Conservation (phyloP, 306 rosid species). For the Acacia crassicarpa region DNA sequence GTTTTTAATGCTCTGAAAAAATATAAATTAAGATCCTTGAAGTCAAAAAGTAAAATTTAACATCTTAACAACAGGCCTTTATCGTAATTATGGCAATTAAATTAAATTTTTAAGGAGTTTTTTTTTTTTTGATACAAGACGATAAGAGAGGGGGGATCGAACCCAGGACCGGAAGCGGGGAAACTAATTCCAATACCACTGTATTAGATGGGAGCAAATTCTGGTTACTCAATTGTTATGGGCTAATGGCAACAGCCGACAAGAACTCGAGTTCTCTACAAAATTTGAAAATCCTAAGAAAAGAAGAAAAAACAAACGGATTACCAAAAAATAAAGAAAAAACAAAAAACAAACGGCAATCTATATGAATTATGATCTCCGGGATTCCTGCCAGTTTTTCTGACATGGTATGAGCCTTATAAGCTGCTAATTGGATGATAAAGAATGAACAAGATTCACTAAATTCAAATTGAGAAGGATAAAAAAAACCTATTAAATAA, state of each 20-base stretch:
- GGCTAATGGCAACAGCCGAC: neutral
- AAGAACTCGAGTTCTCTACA: neutral
- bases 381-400: slow-evolving; percentile 31
- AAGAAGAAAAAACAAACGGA: neutral
- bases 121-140: too few relatives aligned
- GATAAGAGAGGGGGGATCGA: too few relatives aligned
- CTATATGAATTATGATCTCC: slow-evolving; percentile 4
- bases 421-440: slow-evolving; percentile 20
- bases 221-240: neutral
- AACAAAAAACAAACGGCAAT: neutral
- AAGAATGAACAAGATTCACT: slow-evolving; percentile 43
- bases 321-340: too few relatives aligned
- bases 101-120: neutral
- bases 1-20: neutral
- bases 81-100: neutral
- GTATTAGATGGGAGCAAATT: neutral
- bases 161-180: too few relatives aligned
- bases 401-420: neutral
- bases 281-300: neutral
- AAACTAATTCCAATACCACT: too few relatives aligned
- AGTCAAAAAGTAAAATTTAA: neutral
- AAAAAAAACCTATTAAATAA: slow-evolving; percentile 15
- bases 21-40: neutral
- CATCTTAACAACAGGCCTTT: neutral
- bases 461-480: slow-evolving; percentile 4